These are phyloP conservation scores for Globisporangium splendens DNA, from an alignment of 352 stramenopile species.

Conservation along the genomic window DNA sequence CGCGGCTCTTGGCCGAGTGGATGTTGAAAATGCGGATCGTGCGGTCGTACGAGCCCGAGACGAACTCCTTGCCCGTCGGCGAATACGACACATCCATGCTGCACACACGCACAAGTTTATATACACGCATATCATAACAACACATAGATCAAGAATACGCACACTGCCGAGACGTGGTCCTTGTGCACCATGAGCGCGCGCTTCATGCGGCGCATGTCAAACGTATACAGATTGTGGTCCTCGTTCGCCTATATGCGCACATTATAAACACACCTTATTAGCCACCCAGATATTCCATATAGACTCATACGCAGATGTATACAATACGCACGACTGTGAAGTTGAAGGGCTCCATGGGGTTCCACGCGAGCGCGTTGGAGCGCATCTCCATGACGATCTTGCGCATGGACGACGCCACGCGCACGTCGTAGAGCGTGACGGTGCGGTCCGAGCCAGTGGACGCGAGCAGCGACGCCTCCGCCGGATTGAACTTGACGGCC, in stretches of 20 bases:
- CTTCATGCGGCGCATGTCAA: conserved; percentile 98
- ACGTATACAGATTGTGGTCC: conserved; percentile 99
- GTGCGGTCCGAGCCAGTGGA: conserved; percentile 93
- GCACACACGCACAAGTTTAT: too few species aligned
- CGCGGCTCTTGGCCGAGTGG: conserved; percentile 76
- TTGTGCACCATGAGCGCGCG: conserved; percentile 95
- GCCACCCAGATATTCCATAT: neutral
- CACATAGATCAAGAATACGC: conserved; percentile 22
- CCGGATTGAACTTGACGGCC: conserved; percentile 94
- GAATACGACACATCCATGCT: conserved; percentile 97
- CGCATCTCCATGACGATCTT: conserved; percentile 97
- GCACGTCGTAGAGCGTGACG: conserved; percentile 93
- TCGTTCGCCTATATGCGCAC: conserved; percentile 89
- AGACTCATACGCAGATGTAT: neutral
- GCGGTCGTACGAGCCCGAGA: conserved; percentile 97
- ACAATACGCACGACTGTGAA: conserved; percentile 91
- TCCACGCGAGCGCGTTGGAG: conserved; percentile 98
- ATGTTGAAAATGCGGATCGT: conserved; percentile 97
- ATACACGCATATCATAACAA: too few species aligned
- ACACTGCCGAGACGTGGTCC: conserved; percentile 97
- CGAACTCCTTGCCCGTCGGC: conserved; percentile 97
- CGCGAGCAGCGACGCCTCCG: conserved; percentile 93
- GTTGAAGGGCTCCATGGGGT: conserved; percentile 98
- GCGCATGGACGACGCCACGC: conserved; percentile 90
- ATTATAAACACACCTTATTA: conserved; percentile 2